These are phyloP conservation scores for Ceratonia siliqua DNA, from an alignment of 306 rosid species.

Conservation along the genomic window DNA sequence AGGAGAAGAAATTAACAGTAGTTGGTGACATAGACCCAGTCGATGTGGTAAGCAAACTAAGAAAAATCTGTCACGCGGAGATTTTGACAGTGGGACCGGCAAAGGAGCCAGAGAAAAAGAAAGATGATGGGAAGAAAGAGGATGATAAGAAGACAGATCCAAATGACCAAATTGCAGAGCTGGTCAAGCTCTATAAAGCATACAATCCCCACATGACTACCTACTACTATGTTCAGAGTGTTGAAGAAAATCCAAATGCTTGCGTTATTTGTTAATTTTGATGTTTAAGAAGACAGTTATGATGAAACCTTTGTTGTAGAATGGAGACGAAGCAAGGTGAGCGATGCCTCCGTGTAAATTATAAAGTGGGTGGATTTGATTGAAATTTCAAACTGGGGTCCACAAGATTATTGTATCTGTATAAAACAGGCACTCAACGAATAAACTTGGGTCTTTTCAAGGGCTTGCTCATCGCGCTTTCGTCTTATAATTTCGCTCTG, in stretches of 20 bases:
- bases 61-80: constrained; percentile 68
- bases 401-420: constrained; percentile 7
- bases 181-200: constrained; percentile 39
- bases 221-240: constrained; percentile 48
- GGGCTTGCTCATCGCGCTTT: neutral
- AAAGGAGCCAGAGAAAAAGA: constrained; percentile 68
- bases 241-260: constrained; percentile 71
- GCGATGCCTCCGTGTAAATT: constrained; percentile 6
- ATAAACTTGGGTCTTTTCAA: neutral
- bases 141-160: constrained; percentile 43
- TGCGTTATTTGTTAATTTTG: constrained; percentile 62
- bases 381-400: neutral
- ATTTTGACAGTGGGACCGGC: constrained; percentile 82
- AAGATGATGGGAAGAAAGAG: constrained; percentile 50
- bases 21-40: constrained; percentile 72
- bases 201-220: constrained; percentile 50
- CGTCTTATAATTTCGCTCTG: neutral
- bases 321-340: constrained; percentile 4
- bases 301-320: neutral
- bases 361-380: neutral
- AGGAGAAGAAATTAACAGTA: constrained; percentile 75
- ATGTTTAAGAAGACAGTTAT: neutral
- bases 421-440: constrained; percentile 22
- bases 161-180: constrained; percentile 56
- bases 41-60: constrained; percentile 51